Percentiles rank a stretch among this genome's conserved stretches.
Evolutionary conservation across 2,329 filamentous ascomycete species (phyloP).

Genomic region (Lecanosticta acicola): DNA sequence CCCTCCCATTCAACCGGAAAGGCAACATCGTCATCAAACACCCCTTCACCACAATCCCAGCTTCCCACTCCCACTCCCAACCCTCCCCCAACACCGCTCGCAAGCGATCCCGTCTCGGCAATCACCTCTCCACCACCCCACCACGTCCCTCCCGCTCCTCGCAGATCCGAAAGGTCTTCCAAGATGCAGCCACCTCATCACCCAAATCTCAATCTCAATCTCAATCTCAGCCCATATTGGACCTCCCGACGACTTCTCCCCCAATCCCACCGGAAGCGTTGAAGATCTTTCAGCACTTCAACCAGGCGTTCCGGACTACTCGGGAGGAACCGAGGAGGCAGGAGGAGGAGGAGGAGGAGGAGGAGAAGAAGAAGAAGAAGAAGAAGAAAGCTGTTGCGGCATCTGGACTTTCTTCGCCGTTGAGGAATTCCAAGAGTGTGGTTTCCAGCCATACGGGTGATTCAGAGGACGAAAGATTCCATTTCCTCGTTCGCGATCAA

Average conservation of each 20-base stretch:
- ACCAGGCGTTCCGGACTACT: conserved; percentile 1
- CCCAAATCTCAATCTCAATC: too few species aligned
- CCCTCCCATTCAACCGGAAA: conserved; percentile 4
- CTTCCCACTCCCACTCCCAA: background rate
- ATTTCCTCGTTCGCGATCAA: too few species aligned
- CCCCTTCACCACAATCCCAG: background rate
- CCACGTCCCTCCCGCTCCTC: conserved; percentile 9
- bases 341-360: too few species aligned
- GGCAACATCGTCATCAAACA: conserved; percentile 6
- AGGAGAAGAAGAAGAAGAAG: too few species aligned
- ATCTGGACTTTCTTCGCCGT: too few species aligned
- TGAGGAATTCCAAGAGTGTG: too few species aligned
- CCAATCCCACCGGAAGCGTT: conserved; percentile 3
- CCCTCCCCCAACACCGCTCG: background rate
- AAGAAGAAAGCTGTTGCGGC: too few species aligned
- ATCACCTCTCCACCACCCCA: conserved; percentile 9
- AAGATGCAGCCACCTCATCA: background rate
- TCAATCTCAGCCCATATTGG: too few species aligned
- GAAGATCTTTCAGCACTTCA: conserved; percentile 6
- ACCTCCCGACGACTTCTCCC: background rate
- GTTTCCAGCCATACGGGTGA: too few species aligned
- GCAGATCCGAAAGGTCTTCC: conserved; percentile 13
- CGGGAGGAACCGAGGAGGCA: too few species aligned
- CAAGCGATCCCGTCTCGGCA: conserved; percentile 2
- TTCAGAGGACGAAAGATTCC: too few species aligned